phyloP scores from a whole-genome alignment of 495 filamentous ascomycete genomes.

The Lasiosphaeria miniovina region DNA sequence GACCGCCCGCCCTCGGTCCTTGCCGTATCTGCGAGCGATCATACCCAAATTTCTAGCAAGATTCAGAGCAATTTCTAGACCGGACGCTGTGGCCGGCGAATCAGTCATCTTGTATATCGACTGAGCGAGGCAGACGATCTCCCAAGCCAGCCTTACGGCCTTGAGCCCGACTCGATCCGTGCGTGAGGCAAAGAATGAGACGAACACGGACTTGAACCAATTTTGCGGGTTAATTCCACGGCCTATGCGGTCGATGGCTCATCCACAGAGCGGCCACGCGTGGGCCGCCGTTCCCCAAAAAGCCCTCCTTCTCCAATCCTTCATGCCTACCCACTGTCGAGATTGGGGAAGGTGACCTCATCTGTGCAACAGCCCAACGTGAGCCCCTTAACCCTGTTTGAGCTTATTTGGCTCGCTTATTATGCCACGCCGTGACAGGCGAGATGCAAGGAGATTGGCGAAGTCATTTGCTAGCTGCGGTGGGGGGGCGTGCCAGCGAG shows the following conservation, averaged over 20 bases:
- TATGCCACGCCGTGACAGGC: not conserved
- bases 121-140: not conserved
- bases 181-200: slow-evolving; percentile 8
- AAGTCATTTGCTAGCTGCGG: slow-evolving; percentile 5
- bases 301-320: not conserved
- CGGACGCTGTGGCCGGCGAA: no score
- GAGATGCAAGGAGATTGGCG: slow-evolving; percentile 11
- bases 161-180: not conserved
- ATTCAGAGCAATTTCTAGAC: no score
- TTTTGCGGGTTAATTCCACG: not conserved
- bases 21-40: not conserved
- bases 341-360: slow-evolving; percentile 4
- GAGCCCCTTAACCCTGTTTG: slow-evolving; percentile 7
- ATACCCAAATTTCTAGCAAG: not conserved
- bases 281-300: not conserved
- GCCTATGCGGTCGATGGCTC: not conserved
- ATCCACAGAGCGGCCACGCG: not conserved
- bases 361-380: slow-evolving; percentile 5
- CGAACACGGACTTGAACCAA: not conserved
- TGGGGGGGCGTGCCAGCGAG: slow-evolving; percentile 5
- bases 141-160: slow-evolving; percentile 8
- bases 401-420: slow-evolving; percentile 6
- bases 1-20: slow-evolving; percentile 7
- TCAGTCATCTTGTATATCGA: no score
- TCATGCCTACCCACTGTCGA: not conserved